Percentiles rank a stretch among this genome's conserved stretches.
These are phyloP conservation scores for Populus deltoides DNA, from an alignment of 345 rosid genomes.

Conservation along the genomic window DNA sequence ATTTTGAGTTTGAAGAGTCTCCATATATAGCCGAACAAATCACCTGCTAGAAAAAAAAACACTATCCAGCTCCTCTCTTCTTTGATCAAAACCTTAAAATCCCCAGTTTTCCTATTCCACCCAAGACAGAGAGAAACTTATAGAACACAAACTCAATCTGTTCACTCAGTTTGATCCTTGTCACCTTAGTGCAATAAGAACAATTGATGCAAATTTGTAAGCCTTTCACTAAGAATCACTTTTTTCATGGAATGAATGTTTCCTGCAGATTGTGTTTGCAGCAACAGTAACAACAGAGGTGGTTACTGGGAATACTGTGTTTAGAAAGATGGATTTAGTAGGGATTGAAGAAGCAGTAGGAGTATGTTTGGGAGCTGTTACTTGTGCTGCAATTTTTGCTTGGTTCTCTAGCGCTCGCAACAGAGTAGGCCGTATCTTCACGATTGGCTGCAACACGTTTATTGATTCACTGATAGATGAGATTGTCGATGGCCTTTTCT, in stretches of 20 bases:
- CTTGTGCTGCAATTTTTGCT: slow-evolving; percentile 67
- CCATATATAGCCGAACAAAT: no score
- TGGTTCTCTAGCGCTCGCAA: slow-evolving; percentile 74
- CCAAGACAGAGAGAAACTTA: neutral
- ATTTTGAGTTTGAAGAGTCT: neutral
- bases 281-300: slow-evolving; percentile 64
- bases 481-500: slow-evolving; percentile 90
- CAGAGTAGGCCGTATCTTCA: slow-evolving; percentile 68
- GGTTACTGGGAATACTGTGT: slow-evolving; percentile 75
- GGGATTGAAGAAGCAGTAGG: slow-evolving; percentile 68
- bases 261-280: slow-evolving; percentile 70
- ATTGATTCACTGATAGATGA: slow-evolving; percentile 85
- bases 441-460: slow-evolving; percentile 64
- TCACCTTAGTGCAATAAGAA: neutral
- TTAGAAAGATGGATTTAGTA: slow-evolving; percentile 71
- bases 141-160: neutral
- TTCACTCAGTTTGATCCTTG: neutral
- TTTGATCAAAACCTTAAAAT: no score
- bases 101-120: neutral
- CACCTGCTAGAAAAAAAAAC: no score
- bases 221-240: neutral
- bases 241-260: neutral
- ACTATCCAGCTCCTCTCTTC: no score
- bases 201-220: neutral
- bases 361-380: slow-evolving; percentile 64